Evolutionary conservation across 1,139 yeast species (phyloP), one percentile per base, ranked within the genome.

Genomic region (Petasospora fabianii): DNA sequence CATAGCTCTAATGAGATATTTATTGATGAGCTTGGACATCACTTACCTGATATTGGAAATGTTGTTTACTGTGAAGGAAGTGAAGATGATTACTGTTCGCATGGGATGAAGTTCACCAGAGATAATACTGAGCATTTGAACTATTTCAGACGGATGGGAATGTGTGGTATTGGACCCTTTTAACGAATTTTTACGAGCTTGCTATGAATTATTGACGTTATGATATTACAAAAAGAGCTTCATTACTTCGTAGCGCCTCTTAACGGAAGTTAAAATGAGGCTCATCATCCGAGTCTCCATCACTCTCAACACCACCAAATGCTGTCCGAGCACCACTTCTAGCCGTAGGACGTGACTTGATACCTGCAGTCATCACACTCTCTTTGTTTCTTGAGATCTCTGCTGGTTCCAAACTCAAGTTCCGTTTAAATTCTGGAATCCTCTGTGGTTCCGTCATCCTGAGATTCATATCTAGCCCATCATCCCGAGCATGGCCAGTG

Each of bases 1-100:
- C 77, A 70, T 44, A 66, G 70, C 27, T 56, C 64, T 28, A 70
- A 70, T 41, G 78, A 73, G 49, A 62, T 73, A 2, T 73, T 71
- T 52, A 56, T 74, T 34, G 66, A 64, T 71, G 29, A 61, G 61
- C 36, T 71, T 64, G 35, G 63, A 59, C 17, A 64, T 38, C 45
- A 42, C 4, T 63, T 71, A 35, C 49, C 56, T 4, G 13, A 30
- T 3, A 39, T 52, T 9, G 66, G 65, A 3, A 62, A 62, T 28
- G 69, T 71, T 30, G 50, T 55, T 7, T 32, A 51, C 5, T 74
- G 80, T 47, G 59, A 68, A n/a, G 60, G 55, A 3, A 59, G 58
- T 1, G 68, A 66, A 34, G 69, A 68, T 42, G 15, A 28, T 3
- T 19, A 30, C 11, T 58, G 62, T 27, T 34, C 52, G 0, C 21